Evolutionary conservation across 108 stramenopile species (phyloP), one percentile per base, ranked within the genome.

Genomic region (Skeletonema tropicum): DNA sequence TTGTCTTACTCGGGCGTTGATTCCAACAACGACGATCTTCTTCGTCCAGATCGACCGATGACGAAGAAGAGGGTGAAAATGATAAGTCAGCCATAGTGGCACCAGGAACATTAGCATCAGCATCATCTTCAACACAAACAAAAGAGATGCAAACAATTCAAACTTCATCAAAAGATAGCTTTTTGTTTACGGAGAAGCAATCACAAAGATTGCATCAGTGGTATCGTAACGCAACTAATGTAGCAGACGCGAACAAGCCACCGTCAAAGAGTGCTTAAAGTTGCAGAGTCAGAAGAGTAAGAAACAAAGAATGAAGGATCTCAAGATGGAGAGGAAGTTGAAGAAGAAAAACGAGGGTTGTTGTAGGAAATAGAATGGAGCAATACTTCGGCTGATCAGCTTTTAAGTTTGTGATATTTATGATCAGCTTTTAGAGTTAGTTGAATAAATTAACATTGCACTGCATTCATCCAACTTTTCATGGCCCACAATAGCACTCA

Each of bases 171-270:
- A 63, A 69, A 55, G 15, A 12, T n/a, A 55, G 60, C 3, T 64
- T 79, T 19, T 49, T 67, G 10, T 94, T 92, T 68, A 79, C 90
- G 3, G 73, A 79, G n/a, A 90, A 90, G 58, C 93, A 94, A 79
- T 69, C 79, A 11, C 65, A 69, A 14, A 76, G 72, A 57, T 57
- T 94, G 17, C 55, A 75, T 49, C 68, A 75, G 70, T 94, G 93
- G 93, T 79, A 74, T 39, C 61, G 55, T 26, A 86, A 90, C 68
- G 91, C 93, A 9, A 49, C 74, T 61, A 87, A 84, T 25, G 91
- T 90, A 4, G 69, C 66, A 6, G 64, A 67, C 8, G 64, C 66
- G 12, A 78, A 86, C 61, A 87, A 85, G 57, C 49, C 77, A 67
- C 93, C 93, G 17, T 89, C 88, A 36, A 88, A 86, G 38, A 81